A percentile compares a stretch with the other conserved stretches of the same genome.
Conservation (phyloP, 441 rosid species). For the Codiaeum variegatum region DNA sequence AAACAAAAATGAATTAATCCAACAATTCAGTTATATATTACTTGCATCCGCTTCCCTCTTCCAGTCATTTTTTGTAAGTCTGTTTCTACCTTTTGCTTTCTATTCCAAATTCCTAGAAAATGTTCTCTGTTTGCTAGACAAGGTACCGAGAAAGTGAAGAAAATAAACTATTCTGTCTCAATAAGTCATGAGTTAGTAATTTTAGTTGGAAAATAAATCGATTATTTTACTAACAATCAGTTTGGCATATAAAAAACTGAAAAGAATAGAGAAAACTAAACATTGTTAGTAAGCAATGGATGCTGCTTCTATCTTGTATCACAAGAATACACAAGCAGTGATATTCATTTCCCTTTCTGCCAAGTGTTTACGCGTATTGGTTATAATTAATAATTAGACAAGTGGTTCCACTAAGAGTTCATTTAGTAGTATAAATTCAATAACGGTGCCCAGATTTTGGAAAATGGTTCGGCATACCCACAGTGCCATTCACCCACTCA, state of each 20-base stretch:
- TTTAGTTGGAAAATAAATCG: background rate
- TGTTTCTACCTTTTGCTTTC: background rate
- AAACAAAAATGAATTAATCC: background rate
- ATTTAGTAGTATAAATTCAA: too few relatives aligned
- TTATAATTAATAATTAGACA: too few relatives aligned
- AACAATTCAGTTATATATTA: background rate
- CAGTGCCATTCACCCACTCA: too few relatives aligned
- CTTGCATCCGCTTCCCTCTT: background rate
- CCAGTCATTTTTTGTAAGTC: background rate
- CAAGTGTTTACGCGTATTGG: background rate
- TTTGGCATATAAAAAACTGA: too few relatives aligned
- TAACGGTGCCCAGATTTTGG: too few relatives aligned
- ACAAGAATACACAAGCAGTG: constrained; percentile 25
- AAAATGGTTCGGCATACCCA: too few relatives aligned
- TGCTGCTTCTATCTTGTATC: constrained; percentile 10
- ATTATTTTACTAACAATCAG: too few relatives aligned
- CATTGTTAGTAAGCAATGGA: constrained; percentile 33
- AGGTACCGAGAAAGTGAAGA: background rate
- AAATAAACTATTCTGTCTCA: background rate
- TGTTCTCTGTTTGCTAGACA: constrained; percentile 8
- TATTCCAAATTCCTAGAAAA: background rate
- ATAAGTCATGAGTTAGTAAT: too few relatives aligned
- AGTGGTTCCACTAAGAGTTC: too few relatives aligned
- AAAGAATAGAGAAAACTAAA: too few relatives aligned
- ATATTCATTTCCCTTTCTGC: constrained; percentile 43